These are phyloP conservation scores for Niebla homalea DNA, from an alignment of 495 filamentous ascomycete species.

Conservation along the genomic window DNA sequence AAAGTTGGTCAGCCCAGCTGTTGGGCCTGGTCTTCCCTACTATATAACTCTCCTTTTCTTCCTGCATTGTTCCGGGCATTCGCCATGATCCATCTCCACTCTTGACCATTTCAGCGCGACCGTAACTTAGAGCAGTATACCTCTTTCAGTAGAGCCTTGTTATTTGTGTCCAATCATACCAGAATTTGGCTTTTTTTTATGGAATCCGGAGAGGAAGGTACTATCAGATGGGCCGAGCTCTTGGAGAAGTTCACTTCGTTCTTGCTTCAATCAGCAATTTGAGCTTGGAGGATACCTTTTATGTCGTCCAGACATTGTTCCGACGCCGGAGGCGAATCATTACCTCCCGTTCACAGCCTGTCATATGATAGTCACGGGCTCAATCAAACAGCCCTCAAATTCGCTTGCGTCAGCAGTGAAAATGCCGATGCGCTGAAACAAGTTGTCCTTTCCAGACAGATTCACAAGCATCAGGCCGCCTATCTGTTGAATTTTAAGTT, in stretches of 20 bases:
- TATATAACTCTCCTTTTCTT: too few species aligned
- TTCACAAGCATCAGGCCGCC: conserved; percentile 3
- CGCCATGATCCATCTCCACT: too few species aligned
- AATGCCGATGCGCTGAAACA: conserved; percentile 5
- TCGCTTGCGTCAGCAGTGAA: not conserved
- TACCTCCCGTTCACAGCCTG: too few species aligned
- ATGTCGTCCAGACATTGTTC: too few species aligned
- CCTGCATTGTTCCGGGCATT: too few species aligned
- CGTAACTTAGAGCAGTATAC: too few species aligned
- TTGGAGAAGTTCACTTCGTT: not conserved
- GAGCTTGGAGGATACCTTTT: not conserved
- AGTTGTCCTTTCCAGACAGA: not conserved
- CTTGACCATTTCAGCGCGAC: too few species aligned
- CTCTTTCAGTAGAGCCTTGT: too few species aligned
- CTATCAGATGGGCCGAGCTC: not conserved
- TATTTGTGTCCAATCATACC: too few species aligned
- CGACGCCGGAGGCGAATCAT: too few species aligned
- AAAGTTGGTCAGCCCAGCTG: too few species aligned
- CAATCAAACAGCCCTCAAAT: not conserved
- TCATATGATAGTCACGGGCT: conserved; percentile 1
- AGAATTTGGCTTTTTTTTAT: not conserved
- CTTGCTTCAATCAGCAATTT: not conserved
- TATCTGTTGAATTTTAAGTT: not conserved
- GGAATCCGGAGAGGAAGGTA: not conserved
- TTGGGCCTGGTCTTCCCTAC: too few species aligned